These are phyloP conservation scores for Phaffia tasmanica DNA, from an alignment of 768 basidiomycete species.

Conservation along the genomic window DNA sequence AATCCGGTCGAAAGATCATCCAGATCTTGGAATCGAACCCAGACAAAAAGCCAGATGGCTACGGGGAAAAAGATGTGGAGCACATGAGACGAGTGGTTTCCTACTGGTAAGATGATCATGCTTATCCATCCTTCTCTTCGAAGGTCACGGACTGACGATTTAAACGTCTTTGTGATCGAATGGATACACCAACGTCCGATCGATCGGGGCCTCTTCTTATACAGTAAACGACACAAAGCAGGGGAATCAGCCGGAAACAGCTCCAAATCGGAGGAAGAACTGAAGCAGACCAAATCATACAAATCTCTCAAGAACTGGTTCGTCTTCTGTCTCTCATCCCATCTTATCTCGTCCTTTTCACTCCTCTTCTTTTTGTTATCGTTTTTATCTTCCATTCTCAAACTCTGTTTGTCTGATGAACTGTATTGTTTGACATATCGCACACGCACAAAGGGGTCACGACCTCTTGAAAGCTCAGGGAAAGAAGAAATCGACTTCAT, in stretches of 20 bases:
- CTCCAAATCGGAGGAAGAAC: conserved; percentile 9
- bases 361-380: too few relatives aligned
- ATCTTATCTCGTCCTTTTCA: too few relatives aligned
- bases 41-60: neutral
- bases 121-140: neutral
- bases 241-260: conserved; percentile 6
- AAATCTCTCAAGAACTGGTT: conserved; percentile 20
- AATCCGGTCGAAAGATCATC: conserved; percentile 10
- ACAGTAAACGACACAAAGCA: conserved; percentile 20
- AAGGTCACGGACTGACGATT: neutral
- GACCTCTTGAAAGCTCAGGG: too few relatives aligned
- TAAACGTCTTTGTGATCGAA: neutral
- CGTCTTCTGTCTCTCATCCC: neutral
- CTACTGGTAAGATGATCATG: conserved; percentile 3
- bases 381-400: too few relatives aligned
- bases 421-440: too few relatives aligned
- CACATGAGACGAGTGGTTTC: conserved; percentile 6
- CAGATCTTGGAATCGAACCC: conserved; percentile 4
- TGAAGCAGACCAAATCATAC: conserved; percentile 12
- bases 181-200: neutral
- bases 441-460: too few relatives aligned
- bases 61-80: conserved; percentile 1
- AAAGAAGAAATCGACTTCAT: too few relatives aligned
- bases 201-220: neutral
- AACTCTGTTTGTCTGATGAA: too few relatives aligned